A percentile compares a stretch with the other conserved stretches of the same genome.
These are phyloP conservation scores for Aspergillus olivimuriae DNA, from an alignment of 495 filamentous ascomycete species.

Conservation along the genomic window DNA sequence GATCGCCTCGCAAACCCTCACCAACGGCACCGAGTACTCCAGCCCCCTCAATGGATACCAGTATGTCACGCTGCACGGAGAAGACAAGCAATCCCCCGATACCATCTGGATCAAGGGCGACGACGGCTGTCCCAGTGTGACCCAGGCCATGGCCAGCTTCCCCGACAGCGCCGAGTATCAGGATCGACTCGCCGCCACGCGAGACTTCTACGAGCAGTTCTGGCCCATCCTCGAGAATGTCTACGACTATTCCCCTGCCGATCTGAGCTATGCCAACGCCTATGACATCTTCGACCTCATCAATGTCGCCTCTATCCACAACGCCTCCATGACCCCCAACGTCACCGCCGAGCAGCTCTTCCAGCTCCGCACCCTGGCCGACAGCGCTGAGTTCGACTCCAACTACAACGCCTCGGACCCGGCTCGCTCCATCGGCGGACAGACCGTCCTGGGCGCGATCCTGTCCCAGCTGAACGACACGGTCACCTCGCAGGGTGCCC, in stretches of 20 bases:
- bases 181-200: slow-evolving; percentile 38
- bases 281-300: slow-evolving; percentile 50
- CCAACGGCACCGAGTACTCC: slow-evolving; percentile 43
- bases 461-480: slow-evolving; percentile 40
- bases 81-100: slow-evolving; percentile 36
- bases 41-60: slow-evolving; percentile 50
- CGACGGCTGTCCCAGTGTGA: slow-evolving; percentile 2
- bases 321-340: slow-evolving; percentile 22
- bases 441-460: slow-evolving; percentile 12
- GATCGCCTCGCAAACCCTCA: slow-evolving; percentile 26
- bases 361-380: slow-evolving; percentile 28
- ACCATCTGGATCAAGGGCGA: slow-evolving; percentile 46
- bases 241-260: slow-evolving; percentile 28
- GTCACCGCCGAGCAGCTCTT: slow-evolving; percentile 21
- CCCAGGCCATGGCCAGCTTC: slow-evolving; percentile 20
- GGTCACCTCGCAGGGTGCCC: slow-evolving; percentile 26
- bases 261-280: slow-evolving; percentile 58
- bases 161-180: slow-evolving; percentile 52
- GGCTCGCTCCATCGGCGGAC: slow-evolving; percentile 27
- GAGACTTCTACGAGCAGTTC: slow-evolving; percentile 52
- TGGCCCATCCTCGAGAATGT: slow-evolving; percentile 50
- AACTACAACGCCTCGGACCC: slow-evolving; percentile 26
- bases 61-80: slow-evolving; percentile 33
- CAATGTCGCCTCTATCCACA: slow-evolving; percentile 41
- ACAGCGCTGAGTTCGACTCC: neutral